phyloP scores from a whole-genome alignment of 2,329 filamentous ascomycete species.

The Chrysosphaeria jannelii region DNA sequence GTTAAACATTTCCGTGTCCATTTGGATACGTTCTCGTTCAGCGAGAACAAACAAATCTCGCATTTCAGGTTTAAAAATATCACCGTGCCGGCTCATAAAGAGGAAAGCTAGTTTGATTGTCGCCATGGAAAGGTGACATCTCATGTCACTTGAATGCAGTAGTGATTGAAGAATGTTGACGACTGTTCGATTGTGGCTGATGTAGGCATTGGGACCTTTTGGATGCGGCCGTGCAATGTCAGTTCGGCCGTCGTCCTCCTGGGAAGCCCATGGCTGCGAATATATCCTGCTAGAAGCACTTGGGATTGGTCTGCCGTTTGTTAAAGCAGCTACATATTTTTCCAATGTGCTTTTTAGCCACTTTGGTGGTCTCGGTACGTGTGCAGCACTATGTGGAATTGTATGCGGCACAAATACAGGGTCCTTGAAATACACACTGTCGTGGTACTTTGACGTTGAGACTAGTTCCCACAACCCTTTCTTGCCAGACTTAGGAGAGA shows the following conservation, averaged over 20 bases:
- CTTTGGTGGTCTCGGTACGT: conserved; percentile 10
- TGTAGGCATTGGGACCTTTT: background rate
- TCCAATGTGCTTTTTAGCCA: conserved; percentile 15
- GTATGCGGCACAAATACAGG: conserved; percentile 3
- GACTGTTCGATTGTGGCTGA: conserved; percentile 10
- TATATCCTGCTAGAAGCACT: conserved; percentile 9
- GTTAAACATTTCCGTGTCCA: conserved; percentile 18
- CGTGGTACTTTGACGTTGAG: conserved; percentile 2
- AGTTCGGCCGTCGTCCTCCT: too few species aligned
- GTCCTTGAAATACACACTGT: conserved; percentile 1
- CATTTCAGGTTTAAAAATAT: conserved; percentile 6
- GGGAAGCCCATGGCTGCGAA: too few species aligned
- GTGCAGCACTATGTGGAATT: conserved; percentile 9
- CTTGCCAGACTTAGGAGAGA: too few species aligned
- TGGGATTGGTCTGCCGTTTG: conserved; percentile 10
- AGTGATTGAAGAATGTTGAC: conserved; percentile 11
- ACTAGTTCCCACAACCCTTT: conserved; percentile 4
- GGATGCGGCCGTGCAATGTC: too few species aligned
- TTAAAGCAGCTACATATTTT: conserved; percentile 13
- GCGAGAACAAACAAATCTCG: conserved; percentile 10
- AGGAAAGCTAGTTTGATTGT: conserved; percentile 15
- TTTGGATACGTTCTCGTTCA: too few species aligned
- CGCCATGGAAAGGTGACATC: conserved; percentile 10
- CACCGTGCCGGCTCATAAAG: conserved; percentile 10
- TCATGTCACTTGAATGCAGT: conserved; percentile 9